Conservation (phyloP, 2,329 filamentous ascomycete species). For the Setomelanomma holmii region DNA sequence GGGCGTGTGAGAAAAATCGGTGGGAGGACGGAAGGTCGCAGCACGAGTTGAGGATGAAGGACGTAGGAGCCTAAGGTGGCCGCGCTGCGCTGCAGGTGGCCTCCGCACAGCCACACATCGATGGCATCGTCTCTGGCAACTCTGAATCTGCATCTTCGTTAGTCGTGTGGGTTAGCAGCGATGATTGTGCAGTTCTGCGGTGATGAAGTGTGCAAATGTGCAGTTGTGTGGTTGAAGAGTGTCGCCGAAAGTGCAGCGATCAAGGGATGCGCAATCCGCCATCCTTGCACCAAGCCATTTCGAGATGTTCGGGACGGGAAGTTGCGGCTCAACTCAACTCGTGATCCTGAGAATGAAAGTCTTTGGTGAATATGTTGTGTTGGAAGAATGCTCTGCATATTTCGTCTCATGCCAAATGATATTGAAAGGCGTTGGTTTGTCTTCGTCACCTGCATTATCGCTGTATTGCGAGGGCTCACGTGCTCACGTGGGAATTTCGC, state of each 20-base stretch:
- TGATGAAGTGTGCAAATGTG: slow-evolving; percentile 25
- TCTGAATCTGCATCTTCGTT: slow-evolving; percentile 28
- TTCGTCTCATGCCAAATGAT: not conserved
- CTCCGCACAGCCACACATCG: slow-evolving; percentile 32
- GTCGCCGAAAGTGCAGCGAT: slow-evolving; percentile 29
- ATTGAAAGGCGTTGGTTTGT: too few relatives aligned
- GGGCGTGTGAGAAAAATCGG: slow-evolving; percentile 14
- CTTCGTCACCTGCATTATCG: too few relatives aligned
- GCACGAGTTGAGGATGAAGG: slow-evolving; percentile 17
- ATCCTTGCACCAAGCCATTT: slow-evolving; percentile 29
- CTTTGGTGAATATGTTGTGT: not conserved
- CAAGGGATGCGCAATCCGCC: slow-evolving; percentile 31
- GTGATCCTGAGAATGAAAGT: slow-evolving; percentile 10
- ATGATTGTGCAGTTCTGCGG: slow-evolving; percentile 27
- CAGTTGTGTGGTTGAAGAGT: slow-evolving; percentile 26
- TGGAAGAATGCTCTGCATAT: too few relatives aligned
- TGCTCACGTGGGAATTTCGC: too few relatives aligned
- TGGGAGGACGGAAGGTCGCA: slow-evolving; percentile 21
- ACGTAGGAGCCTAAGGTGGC: slow-evolving; percentile 21
- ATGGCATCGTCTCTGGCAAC: slow-evolving; percentile 22
- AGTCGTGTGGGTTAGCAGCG: slow-evolving; percentile 32
- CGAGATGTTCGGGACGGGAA: slow-evolving; percentile 18
- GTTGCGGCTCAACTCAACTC: slow-evolving; percentile 13
- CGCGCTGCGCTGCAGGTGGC: slow-evolving; percentile 36
- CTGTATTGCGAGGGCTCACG: too few relatives aligned